A percentile compares a stretch with the other conserved stretches of the same genome.
Evolutionary conservation across 768 basidiomycete genomes (phyloP).

Genomic region (Amanita subjunquillea): DNA sequence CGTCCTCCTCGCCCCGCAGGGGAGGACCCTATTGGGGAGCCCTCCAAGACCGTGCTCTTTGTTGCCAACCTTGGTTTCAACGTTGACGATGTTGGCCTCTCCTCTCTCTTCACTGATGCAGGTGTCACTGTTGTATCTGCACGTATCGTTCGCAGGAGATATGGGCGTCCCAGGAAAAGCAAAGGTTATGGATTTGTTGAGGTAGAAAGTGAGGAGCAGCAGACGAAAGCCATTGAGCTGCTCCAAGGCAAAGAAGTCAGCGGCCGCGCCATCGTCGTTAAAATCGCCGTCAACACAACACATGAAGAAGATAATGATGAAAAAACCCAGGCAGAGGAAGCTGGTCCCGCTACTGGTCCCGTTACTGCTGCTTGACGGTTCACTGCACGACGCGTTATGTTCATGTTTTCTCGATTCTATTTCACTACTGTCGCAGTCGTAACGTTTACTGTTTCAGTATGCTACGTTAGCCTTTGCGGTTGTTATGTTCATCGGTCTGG

Average conservation of each 20-base stretch:
- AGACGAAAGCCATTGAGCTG: conserved; percentile 82
- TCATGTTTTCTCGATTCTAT: conserved; percentile 11
- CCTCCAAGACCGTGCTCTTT: conserved; percentile 83
- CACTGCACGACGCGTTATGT: conserved; percentile 10
- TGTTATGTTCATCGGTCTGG: conserved; percentile 33
- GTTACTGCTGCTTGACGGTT: conserved; percentile 17
- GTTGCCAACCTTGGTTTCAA: conserved; percentile 97
- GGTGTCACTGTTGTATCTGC: conserved; percentile 77
- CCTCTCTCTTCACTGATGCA: conserved; percentile 77
- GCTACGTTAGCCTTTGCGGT: conserved; percentile 12
- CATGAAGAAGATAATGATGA: conserved; percentile 33
- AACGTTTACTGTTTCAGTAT: conserved; percentile 12
- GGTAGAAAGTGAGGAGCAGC: conserved; percentile 80
- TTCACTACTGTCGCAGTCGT: conserved; percentile 15
- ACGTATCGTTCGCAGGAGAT: conserved; percentile 80
- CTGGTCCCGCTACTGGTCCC: conserved; percentile 9
- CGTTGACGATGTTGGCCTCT: conserved; percentile 77
- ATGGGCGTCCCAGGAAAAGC: conserved; percentile 77
- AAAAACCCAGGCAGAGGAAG: conserved; percentile 17
- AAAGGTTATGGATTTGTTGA: conserved; percentile 99
- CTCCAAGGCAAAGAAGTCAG: conserved; percentile 84
- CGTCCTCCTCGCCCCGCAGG: conserved; percentile 62
- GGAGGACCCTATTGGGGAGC: conserved; percentile 80
- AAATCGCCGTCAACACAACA: conserved; percentile 86
- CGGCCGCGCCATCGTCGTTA: conserved; percentile 83